phyloP scores from a whole-genome alignment of 2,329 filamentous ascomycete genomes.

The Aspergillus vadensis region DNA sequence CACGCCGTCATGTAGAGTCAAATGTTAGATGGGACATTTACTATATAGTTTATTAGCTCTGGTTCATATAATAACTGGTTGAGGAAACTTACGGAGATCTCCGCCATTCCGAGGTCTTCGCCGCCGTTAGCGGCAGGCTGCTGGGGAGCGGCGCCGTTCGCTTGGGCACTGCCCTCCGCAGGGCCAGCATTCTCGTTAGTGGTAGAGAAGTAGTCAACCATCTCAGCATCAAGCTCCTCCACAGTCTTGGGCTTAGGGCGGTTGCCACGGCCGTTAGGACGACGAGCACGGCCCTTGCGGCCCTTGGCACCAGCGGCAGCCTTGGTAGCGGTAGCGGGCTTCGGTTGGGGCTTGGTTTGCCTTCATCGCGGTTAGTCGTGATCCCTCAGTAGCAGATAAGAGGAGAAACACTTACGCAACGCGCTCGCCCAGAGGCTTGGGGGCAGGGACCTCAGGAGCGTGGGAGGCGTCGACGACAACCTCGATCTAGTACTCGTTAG shows the following conservation, averaged over 20 bases:
- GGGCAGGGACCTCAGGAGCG: constrained; percentile 66
- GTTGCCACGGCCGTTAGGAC: constrained; percentile 60
- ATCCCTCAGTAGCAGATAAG: neutral
- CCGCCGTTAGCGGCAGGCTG: constrained; percentile 50
- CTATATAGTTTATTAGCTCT: constrained; percentile 5
- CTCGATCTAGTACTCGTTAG: constrained; percentile 67
- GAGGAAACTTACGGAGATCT: constrained; percentile 52
- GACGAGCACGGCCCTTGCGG: constrained; percentile 48
- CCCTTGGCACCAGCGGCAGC: constrained; percentile 56
- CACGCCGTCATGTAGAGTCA: constrained; percentile 8
- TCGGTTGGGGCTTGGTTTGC: constrained; percentile 73
- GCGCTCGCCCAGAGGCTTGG: constrained; percentile 80
- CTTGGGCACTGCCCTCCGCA: constrained; percentile 46
- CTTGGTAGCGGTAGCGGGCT: constrained; percentile 78
- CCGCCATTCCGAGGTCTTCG: constrained; percentile 58
- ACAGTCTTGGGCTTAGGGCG: constrained; percentile 81
- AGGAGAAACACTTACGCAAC: constrained; percentile 61
- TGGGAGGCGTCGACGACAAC: constrained; percentile 79
- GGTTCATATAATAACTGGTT: neutral
- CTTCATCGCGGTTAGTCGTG: constrained; percentile 34
- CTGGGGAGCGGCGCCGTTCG: constrained; percentile 51
- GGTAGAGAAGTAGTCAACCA: constrained; percentile 83
- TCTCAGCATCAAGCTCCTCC: constrained; percentile 95
- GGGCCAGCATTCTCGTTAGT: constrained; percentile 43
- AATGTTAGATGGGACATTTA: constrained; percentile 19